Base-by-base conservation (phyloP, 1,284 basidiomycete genomes). In the Ganoderma sinense region DNA sequence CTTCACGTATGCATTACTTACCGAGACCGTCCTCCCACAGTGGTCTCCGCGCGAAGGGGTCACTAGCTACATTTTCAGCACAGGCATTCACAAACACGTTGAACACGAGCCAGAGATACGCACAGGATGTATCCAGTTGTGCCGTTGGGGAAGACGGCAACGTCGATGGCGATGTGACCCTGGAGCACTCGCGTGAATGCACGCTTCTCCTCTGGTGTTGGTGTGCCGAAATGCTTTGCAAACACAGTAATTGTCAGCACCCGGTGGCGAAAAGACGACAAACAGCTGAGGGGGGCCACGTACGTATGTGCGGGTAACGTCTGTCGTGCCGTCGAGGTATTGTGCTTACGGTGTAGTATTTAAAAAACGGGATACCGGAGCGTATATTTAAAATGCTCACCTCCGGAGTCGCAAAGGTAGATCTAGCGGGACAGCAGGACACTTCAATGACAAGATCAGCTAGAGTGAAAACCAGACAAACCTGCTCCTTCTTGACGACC, bases 341-440 rank as follows among this genome's bases (percentile, higher is more conserved):
- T 99, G 97, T 1, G 88, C 94, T 94, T 64, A 23, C 45, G 31
- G 26, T 20, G 16, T 8, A 7, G 8, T n/a, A 53, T 18, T 23
- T 13, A 4, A 53, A 7, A 45, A 13, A 23, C 26, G 2, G 40
- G 23, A 41, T 13, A 14, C 48, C 18, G 53, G 16, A 62, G 64
- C 10, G 67, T 62, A 45, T 13, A 14, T n/a, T 6, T 4, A 14
- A 41, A 48, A 7, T 18, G 66, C 81, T 69, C 74, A 90, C 92
- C 94, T 76, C 97, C 97, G 29, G 95, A 97, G 80, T 99, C 97
- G 77, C 97, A 99, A 4, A 99, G 86, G 80, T 99, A 99, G 64
- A 98, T 89, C 89, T 94, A n/a, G 65, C 1, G 3, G 23, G 36
- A 13, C 36, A 36, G 65, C 1, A 4, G 23, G 36, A 13, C 33